Conservation (phyloP, 129 eudicot genomes). For the Pulicaria dysenterica region DNA sequence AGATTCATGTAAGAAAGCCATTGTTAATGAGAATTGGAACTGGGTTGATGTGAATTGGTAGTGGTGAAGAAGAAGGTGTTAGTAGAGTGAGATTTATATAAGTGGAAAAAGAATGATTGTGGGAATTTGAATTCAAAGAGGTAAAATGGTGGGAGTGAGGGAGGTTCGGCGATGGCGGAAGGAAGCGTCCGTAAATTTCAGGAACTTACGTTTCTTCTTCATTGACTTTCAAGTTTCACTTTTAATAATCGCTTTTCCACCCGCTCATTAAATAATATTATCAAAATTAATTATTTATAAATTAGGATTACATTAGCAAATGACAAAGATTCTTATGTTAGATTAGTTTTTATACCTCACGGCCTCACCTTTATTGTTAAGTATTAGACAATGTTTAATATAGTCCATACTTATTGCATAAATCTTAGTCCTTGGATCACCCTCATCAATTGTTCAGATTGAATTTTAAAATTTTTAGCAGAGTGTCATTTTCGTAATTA, state of each 20-base stretch:
- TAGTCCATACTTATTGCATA: too few relatives aligned
- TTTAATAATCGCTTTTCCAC: background rate
- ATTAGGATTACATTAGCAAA: too few relatives aligned
- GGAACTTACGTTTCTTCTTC: background rate
- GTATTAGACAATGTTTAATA: too few relatives aligned
- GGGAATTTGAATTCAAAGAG: background rate
- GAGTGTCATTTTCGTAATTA: too few relatives aligned
- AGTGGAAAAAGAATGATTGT: background rate
- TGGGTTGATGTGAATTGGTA: background rate
- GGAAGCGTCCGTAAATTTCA: background rate
- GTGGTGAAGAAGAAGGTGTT: conserved; percentile 15
- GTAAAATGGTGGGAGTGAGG: conserved; percentile 1
- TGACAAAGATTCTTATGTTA: too few relatives aligned
- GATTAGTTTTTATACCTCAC: too few relatives aligned
- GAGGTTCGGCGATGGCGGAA: conserved; percentile 7
- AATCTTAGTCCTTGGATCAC: too few relatives aligned
- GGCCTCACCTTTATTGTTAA: too few relatives aligned
- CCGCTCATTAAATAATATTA: too few relatives aligned
- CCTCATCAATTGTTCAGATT: too few relatives aligned
- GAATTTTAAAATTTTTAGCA: too few relatives aligned
- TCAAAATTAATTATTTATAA: too few relatives aligned
- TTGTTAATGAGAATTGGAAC: background rate
- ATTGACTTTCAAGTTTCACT: conserved; percentile 3
- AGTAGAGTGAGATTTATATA: conserved; percentile 7
- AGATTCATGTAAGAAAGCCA: background rate